Evolutionary conservation across 768 basidiomycete species (phyloP).

Genomic region (Boletus sp.): DNA sequence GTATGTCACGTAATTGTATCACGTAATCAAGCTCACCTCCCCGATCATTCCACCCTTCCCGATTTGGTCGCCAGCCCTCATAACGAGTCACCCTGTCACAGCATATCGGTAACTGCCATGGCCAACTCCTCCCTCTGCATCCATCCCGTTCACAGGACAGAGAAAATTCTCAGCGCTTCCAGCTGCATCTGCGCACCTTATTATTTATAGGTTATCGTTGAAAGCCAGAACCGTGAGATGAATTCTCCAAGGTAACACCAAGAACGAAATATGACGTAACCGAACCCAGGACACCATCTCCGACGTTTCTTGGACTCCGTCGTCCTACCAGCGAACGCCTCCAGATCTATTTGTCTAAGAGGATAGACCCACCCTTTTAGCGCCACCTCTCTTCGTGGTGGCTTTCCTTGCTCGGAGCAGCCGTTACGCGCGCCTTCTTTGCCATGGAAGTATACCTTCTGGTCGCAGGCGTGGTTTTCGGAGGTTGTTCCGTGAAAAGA

Average conservation of each 20-base stretch:
- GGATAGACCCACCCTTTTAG: slow-evolving; percentile 7
- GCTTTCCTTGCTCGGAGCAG: slow-evolving; percentile 3
- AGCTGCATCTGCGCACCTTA: too few species aligned
- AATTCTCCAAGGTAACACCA: neutral
- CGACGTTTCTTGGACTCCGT: neutral
- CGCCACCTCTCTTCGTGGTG: neutral
- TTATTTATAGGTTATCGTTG: neutral
- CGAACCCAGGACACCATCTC: too few species aligned
- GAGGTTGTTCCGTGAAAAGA: neutral
- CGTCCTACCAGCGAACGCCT: slow-evolving; percentile 1
- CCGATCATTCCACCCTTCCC: slow-evolving; percentile 20
- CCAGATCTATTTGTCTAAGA: neutral
- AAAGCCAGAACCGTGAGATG: neutral
- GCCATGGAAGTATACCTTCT: slow-evolving; percentile 25
- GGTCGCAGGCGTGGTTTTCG: slow-evolving; percentile 1
- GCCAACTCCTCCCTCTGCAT: too few species aligned
- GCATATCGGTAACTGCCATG: too few species aligned
- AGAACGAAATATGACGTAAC: neutral
- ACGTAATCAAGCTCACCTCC: slow-evolving; percentile 21
- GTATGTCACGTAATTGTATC: slow-evolving; percentile 28
- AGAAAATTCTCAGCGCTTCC: too few species aligned
- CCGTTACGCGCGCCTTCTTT: slow-evolving; percentile 21
- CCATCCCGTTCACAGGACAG: too few species aligned
- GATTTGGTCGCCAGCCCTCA: too few species aligned
- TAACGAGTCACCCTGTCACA: too few species aligned